Conservation (phyloP, 352 stramenopile genomes). For the Globisporangium solare region DNA sequence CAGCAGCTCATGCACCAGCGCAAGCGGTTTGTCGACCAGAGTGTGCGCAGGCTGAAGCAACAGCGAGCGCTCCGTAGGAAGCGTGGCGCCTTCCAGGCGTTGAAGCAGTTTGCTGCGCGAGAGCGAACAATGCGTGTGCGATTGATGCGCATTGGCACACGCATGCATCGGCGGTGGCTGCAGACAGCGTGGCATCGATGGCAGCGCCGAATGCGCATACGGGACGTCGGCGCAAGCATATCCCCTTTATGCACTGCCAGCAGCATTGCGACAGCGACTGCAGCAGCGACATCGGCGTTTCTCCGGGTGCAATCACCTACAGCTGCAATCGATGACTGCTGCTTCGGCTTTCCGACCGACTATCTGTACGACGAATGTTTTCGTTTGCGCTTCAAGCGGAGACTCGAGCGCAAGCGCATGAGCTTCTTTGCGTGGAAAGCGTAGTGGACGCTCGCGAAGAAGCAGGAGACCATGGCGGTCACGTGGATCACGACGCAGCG, state of each 20-base stretch:
- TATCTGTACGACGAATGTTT: constrained; percentile 18
- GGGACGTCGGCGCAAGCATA: no score
- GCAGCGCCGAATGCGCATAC: no score
- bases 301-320: no score
- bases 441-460: constrained; percentile 14
- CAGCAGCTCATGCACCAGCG: constrained; percentile 19
- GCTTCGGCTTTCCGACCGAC: constrained; percentile 9
- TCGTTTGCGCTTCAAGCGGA: constrained; percentile 9
- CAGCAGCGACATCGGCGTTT: constrained; percentile 9
- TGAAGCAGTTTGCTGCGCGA: no score
- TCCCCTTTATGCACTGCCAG: no score
- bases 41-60: constrained; percentile 16
- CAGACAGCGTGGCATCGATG: no score
- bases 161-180: no score
- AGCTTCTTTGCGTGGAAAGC: constrained; percentile 29
- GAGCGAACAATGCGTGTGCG: no score
- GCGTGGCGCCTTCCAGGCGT: no score
- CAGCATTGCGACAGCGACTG: neutral
- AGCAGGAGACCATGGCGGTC: constrained; percentile 10
- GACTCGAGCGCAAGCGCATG: constrained; percentile 10
- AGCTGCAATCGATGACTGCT: neutral
- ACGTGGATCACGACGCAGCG: constrained; percentile 15
- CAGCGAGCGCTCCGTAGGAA: constrained; percentile 14
- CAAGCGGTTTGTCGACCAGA: constrained; percentile 18
- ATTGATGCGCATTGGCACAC: no score